Conservation (phyloP, 345 rosid genomes). For the Citrus australasica region DNA sequence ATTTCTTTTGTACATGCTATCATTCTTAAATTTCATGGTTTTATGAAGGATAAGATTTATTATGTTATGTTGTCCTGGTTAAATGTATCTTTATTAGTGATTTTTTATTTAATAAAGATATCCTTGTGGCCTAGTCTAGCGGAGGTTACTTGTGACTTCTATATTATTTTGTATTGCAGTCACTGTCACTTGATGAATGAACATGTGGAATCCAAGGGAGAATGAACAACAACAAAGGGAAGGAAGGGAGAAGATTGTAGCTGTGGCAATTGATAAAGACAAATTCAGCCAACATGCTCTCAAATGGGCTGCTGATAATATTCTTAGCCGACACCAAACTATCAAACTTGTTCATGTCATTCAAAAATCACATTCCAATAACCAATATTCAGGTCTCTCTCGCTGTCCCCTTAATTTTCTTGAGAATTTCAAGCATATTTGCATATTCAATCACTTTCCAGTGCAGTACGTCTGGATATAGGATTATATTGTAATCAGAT, state of each 20-base stretch:
- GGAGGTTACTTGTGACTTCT: not conserved
- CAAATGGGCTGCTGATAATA: constrained; percentile 50
- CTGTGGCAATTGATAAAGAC: constrained; percentile 44
- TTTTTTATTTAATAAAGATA: too few species aligned
- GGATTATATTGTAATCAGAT: too few species aligned
- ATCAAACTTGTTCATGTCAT: constrained; percentile 63
- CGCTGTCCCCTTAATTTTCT: not conserved
- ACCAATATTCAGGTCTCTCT: not conserved
- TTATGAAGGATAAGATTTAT: too few species aligned
- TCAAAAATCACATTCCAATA: constrained; percentile 20
- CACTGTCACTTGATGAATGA: not conserved
- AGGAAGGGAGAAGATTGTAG: constrained; percentile 30
- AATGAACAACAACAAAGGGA: constrained; percentile 7
- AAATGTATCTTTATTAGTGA: too few species aligned
- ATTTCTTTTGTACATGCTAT: too few species aligned
- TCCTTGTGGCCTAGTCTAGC: too few species aligned
- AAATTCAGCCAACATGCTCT: constrained; percentile 44
- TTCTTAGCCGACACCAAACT: constrained; percentile 30
- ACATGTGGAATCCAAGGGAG: constrained; percentile 24
- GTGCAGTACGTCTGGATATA: too few species aligned
- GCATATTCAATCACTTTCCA: not conserved
- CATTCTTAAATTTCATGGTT: too few species aligned
- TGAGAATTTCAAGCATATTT: not conserved
- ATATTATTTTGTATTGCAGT: not conserved
- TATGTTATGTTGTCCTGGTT: too few species aligned